Evolutionary conservation across 306 rosid species (phyloP).

Genomic region (Rubus parviflorus): DNA sequence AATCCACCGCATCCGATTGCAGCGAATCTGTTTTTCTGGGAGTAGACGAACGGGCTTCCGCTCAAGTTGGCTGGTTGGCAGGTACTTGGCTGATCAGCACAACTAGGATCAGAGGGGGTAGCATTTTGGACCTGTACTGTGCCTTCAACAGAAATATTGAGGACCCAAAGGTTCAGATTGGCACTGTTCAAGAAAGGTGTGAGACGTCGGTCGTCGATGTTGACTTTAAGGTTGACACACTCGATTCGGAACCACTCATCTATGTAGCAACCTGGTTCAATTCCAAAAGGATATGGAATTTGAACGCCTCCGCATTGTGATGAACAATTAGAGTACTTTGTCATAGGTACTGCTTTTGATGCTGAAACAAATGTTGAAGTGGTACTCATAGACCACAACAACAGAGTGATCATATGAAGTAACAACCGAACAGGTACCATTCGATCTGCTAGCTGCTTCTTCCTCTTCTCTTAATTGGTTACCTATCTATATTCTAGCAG

Average conservation of each 20-base stretch:
- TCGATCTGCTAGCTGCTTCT: neutral
- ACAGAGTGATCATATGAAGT: neutral
- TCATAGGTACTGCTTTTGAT: neutral
- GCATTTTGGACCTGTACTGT: neutral
- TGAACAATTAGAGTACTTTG: slow-evolving; percentile 15
- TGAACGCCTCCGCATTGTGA: neutral
- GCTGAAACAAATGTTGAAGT: neutral
- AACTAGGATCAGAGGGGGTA: neutral
- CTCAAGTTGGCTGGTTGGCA: neutral
- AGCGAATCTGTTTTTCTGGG: neutral
- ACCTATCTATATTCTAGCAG: neutral
- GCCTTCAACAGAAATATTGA: slow-evolving; percentile 1
- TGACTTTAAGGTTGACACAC: too few species aligned
- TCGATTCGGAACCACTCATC: slow-evolving; percentile 14
- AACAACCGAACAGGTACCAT: neutral
- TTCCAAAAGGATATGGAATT: slow-evolving; percentile 21
- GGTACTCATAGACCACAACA: neutral
- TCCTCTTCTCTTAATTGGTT: neutral
- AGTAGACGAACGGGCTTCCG: neutral
- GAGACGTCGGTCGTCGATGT: too few species aligned
- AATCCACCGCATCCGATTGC: neutral
- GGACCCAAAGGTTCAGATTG: neutral
- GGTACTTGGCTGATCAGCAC: too few species aligned
- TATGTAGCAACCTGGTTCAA: slow-evolving; percentile 6
- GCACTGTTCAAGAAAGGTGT: neutral